These are phyloP conservation scores for Mitragyna speciosa DNA, from an alignment of 257 asterid genomes.

Conservation along the genomic window DNA sequence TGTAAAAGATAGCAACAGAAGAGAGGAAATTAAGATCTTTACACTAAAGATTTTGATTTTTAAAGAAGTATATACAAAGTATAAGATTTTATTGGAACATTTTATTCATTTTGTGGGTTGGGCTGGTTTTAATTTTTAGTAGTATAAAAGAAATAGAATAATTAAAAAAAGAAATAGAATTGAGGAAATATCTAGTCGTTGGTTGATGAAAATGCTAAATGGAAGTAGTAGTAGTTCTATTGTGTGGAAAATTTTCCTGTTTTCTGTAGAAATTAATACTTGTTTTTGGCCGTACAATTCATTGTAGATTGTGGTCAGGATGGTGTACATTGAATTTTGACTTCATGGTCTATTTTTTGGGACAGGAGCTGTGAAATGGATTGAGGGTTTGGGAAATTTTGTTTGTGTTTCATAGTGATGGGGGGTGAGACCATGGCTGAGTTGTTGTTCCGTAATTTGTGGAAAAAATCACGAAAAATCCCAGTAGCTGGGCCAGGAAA, in stretches of 20 bases:
- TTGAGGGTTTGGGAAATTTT: constrained; percentile 30
- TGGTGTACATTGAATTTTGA: not conserved
- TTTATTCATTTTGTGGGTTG: not conserved
- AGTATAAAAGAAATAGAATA: not conserved
- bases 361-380: constrained; percentile 33
- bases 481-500: constrained; percentile 51
- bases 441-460: constrained; percentile 60
- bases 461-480: constrained; percentile 66
- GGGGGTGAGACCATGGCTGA: constrained; percentile 57
- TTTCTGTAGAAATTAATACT: no score
- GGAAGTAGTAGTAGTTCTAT: not conserved
- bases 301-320: not conserved
- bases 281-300: not conserved
- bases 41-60: not conserved
- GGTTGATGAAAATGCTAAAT: not conserved
- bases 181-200: not conserved
- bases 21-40: not conserved
- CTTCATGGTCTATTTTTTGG: constrained; percentile 3
- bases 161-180: not conserved
- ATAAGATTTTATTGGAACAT: not conserved
- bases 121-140: not conserved
- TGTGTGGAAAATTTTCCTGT: not conserved
- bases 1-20: not conserved
- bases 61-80: no score
- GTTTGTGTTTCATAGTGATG: constrained; percentile 33